phyloP scores from a whole-genome alignment of 2,329 filamentous ascomycete species.

The Mycosphaerella sp. region DNA sequence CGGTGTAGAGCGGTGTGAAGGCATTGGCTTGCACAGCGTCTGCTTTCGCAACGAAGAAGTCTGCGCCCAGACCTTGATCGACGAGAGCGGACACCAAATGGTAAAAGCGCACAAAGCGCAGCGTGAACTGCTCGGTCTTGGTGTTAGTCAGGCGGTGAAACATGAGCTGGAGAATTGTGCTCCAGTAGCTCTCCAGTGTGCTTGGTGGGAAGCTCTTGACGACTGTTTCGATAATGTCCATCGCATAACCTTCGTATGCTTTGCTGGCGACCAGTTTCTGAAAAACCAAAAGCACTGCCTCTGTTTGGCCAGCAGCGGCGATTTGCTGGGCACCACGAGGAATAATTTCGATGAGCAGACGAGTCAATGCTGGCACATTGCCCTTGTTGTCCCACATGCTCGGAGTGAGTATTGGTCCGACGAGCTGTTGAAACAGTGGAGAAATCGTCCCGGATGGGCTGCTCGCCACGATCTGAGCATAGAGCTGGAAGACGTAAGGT shows the following conservation, averaged over 20 bases:
- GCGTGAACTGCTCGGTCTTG: constrained; percentile 76
- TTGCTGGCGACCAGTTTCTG: constrained; percentile 79
- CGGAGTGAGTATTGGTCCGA: constrained; percentile 73
- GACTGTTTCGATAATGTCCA: constrained; percentile 82
- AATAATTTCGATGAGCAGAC: constrained; percentile 77
- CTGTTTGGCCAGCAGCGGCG: constrained; percentile 70
- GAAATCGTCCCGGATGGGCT: constrained; percentile 74
- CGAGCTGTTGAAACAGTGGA: constrained; percentile 70
- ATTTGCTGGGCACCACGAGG: constrained; percentile 68
- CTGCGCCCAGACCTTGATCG: constrained; percentile 77
- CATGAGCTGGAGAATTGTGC: constrained; percentile 71
- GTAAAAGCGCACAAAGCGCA: constrained; percentile 89
- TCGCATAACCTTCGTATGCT: constrained; percentile 76
- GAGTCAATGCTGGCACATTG: constrained; percentile 84
- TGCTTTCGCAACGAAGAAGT: constrained; percentile 84
- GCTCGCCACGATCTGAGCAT: constrained; percentile 81
- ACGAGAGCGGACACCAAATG: constrained; percentile 78
- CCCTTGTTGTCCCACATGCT: constrained; percentile 84
- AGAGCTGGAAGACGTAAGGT: constrained; percentile 93
- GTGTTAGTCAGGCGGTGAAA: constrained; percentile 65
- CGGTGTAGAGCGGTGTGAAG: constrained; percentile 79
- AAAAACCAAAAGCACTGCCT: constrained; percentile 89
- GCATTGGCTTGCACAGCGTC: constrained; percentile 71
- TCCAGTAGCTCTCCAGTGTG: constrained; percentile 70
- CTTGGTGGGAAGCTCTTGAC: constrained; percentile 66